These are phyloP conservation scores for Nephromyces sp. DNA, from an alignment of 169 alveolate species.

Conservation along the genomic window DNA sequence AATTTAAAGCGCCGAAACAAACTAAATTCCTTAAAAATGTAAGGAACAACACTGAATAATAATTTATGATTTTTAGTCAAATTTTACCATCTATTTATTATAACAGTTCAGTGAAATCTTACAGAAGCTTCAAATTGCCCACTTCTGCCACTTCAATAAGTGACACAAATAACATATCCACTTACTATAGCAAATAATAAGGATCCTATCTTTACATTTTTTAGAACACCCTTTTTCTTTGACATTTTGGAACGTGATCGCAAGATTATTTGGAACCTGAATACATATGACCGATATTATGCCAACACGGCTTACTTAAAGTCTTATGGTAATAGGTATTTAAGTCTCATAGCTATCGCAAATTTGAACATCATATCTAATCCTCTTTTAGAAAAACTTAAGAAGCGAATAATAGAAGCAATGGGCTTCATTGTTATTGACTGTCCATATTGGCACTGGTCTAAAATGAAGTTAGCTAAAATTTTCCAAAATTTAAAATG, in stretches of 20 bases:
- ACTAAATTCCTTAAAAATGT: too few relatives aligned
- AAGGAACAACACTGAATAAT: too few relatives aligned
- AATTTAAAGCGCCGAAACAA: too few relatives aligned
- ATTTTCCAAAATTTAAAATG: slow-evolving; percentile 4
- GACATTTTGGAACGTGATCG: slow-evolving; percentile 29
- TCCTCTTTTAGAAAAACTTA: background rate
- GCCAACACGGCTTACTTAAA: slow-evolving; percentile 8
- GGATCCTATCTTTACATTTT: background rate
- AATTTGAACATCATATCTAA: too few relatives aligned
- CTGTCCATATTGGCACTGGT: slow-evolving; percentile 34
- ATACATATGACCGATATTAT: slow-evolving; percentile 16
- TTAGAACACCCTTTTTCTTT: slow-evolving; percentile 15
- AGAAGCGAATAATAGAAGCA: slow-evolving; percentile 18
- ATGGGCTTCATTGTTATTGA: slow-evolving; percentile 8
- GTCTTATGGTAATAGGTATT: slow-evolving; percentile 12
- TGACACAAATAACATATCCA: background rate
- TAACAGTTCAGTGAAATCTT: slow-evolving; percentile 24
- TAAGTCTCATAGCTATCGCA: too few relatives aligned
- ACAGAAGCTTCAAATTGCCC: slow-evolving; percentile 21
- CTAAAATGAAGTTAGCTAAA: slow-evolving; percentile 26
- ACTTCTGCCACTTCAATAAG: background rate
- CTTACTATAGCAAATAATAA: background rate
- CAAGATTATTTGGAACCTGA: slow-evolving; percentile 9
- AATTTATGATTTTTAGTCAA: too few relatives aligned
- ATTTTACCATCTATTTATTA: too few relatives aligned